phyloP scores from a whole-genome alignment of 2,329 filamentous ascomycete species.

The Emmonsiellopsis sp. region DNA sequence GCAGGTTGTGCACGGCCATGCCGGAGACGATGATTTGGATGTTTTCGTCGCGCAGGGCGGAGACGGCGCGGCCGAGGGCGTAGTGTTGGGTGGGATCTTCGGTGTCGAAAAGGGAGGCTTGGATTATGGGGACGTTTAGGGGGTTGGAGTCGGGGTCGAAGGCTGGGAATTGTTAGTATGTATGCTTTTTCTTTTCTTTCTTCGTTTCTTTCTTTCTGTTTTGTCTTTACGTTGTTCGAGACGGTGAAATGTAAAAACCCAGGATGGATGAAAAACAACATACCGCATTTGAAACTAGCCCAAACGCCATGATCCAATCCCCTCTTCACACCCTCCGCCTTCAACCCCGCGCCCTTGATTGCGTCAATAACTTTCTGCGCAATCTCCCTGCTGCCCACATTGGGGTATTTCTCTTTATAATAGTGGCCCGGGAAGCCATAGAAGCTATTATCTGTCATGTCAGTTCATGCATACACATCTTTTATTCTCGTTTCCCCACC shows the following conservation, averaged over 20 bases:
- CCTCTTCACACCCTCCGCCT: constrained; percentile 50
- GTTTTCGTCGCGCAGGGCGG: constrained; percentile 56
- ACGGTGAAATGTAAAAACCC: neutral
- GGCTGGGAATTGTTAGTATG: constrained; percentile 31
- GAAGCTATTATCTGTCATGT: constrained; percentile 39
- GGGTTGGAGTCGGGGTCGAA: constrained; percentile 56
- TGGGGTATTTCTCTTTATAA: constrained; percentile 59
- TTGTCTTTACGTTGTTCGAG: neutral
- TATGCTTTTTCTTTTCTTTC: neutral
- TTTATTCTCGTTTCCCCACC: neutral
- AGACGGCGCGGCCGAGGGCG: constrained; percentile 56
- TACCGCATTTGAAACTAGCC: constrained; percentile 53
- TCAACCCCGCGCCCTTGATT: constrained; percentile 50
- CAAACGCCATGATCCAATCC: constrained; percentile 71
- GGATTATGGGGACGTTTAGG: constrained; percentile 58
- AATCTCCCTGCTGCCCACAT: constrained; percentile 52
- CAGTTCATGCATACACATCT: neutral
- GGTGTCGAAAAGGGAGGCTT: constrained; percentile 59
- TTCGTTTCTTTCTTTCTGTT: neutral
- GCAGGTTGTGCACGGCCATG: constrained; percentile 66
- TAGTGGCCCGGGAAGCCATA: constrained; percentile 63
- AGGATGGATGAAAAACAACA: constrained; percentile 11
- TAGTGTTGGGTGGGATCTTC: constrained; percentile 60
- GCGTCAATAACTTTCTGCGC: constrained; percentile 50
- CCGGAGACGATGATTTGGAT: constrained; percentile 62